phyloP scores from a whole-genome alignment of 2,329 filamentous ascomycete species.

The Penicillium sp. region DNA sequence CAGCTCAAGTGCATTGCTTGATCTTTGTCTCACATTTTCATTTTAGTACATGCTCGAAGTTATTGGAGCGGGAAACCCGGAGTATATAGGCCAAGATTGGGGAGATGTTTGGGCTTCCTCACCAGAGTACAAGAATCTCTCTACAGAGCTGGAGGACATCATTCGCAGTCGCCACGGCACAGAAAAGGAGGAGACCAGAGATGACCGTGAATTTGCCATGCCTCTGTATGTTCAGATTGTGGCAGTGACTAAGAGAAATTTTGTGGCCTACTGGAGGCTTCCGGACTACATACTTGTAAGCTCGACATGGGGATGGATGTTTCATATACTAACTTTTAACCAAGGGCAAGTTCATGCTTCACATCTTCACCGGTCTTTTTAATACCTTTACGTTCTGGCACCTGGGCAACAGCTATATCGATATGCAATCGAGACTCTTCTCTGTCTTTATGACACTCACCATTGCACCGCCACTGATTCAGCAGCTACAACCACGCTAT shows the following conservation, averaged over 20 bases:
- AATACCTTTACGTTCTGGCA: conserved; percentile 71
- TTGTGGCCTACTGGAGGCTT: conserved; percentile 64
- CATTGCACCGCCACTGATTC: conserved; percentile 71
- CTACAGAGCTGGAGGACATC: conserved; percentile 55
- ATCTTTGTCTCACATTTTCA: background rate
- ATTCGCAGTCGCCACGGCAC: conserved; percentile 47
- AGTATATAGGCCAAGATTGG: conserved; percentile 63
- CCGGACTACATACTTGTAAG: conserved; percentile 57
- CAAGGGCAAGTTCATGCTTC: conserved; percentile 62
- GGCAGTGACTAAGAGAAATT: conserved; percentile 58
- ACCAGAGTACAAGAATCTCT: conserved; percentile 47
- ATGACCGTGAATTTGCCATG: conserved; percentile 64
- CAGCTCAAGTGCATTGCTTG: background rate
- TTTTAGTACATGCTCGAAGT: conserved; percentile 76
- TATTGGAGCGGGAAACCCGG: conserved; percentile 63
- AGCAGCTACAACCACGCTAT: conserved; percentile 74
- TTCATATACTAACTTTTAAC: conserved; percentile 14
- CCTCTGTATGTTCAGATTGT: conserved; percentile 55
- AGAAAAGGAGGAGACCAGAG: conserved; percentile 42
- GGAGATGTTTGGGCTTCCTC: conserved; percentile 60
- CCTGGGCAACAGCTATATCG: conserved; percentile 57
- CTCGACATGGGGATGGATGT: background rate
- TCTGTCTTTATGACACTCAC: conserved; percentile 75
- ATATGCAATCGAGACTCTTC: conserved; percentile 72
- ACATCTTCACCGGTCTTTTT: conserved; percentile 65